Evolutionary conservation across 2,329 filamentous ascomycete genomes (phyloP), one percentile per base, ranked within the genome.

Genomic region (Ophiocordyceps sinensis): DNA sequence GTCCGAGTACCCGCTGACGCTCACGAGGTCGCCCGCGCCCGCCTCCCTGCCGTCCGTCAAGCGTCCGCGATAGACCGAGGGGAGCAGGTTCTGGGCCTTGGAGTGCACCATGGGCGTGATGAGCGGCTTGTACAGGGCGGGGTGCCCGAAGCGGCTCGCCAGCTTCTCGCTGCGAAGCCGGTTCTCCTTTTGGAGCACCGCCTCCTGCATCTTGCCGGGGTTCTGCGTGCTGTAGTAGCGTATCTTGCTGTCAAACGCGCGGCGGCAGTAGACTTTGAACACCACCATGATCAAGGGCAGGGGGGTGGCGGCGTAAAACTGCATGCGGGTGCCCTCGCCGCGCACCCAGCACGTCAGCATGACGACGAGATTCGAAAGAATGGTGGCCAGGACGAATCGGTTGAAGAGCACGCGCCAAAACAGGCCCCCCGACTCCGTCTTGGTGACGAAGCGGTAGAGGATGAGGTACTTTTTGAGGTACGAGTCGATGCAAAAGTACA

Each of bases 21-120:
- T 77, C 51, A 66, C 64, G 23, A 68, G 61, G 40, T 79, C 71
- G 42, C 70, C 66, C 0, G 71, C 66, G n/a, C 69, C 70, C 2
- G 68, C 70, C 23, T 76, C 73, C 26, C 77, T 71, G 2, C 77
- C 74, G 43, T 86, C 80, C 3, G 70, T 73, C 21, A 94, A 64
- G 5, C 89, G 80, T 11, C 88, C 89, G 21, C 79, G 79, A 58
- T 95, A 95, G 39, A 98, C 72, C 36, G 83, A 77, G n/a, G 82
- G 80, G 10, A 98, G 71, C 34, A 91, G 72, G 44, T 91, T 87
- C 53, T 91, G 85, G 3, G 86, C 85, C 61, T 84, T 94, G 41
- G 85, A 82, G 52, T 93, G 82, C 4, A 96, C 89, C 88, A 96
- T 95, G 3, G 89, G 89, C 0, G 87, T 94, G 51, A 89, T 88